phyloP scores from a whole-genome alignment of 495 filamentous ascomycete species.

The Rhizodiscina lignyota region DNA sequence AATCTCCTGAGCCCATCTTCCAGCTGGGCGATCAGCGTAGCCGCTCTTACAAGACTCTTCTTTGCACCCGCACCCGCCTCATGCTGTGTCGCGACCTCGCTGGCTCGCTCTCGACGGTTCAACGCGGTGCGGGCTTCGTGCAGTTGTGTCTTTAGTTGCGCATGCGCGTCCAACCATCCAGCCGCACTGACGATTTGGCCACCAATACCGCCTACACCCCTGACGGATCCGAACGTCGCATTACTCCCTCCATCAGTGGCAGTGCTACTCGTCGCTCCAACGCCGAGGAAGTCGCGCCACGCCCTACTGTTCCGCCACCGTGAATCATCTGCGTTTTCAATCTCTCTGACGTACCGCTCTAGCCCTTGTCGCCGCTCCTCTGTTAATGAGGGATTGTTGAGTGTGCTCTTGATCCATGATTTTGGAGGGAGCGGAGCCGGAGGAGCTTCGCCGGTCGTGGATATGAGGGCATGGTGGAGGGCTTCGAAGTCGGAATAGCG shows the following conservation, averaged over 20 bases:
- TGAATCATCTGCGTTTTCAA: conserved; percentile 57
- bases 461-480: conserved; percentile 53
- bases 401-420: conserved; percentile 67
- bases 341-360: conserved; percentile 65
- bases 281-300: conserved; percentile 77
- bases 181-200: conserved; percentile 22
- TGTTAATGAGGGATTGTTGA: conserved; percentile 57
- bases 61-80: conserved; percentile 74
- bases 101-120: conserved; percentile 58
- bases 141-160: conserved; percentile 65
- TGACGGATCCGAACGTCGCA: not conserved
- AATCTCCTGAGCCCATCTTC: conserved; percentile 51
- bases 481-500: conserved; percentile 84
- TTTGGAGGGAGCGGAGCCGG: conserved; percentile 60
- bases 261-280: conserved; percentile 30
- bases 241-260: not conserved
- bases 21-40: conserved; percentile 45
- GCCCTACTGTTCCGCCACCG: conserved; percentile 73
- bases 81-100: conserved; percentile 35
- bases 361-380: conserved; percentile 61
- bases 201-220: conserved; percentile 19
- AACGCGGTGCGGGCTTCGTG: conserved; percentile 68
- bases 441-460: conserved; percentile 41
- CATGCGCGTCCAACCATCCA: conserved; percentile 69
- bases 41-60: conserved; percentile 59